Percentiles rank a stretch among this genome's conserved stretches.
Evolutionary conservation across 2,329 filamentous ascomycete genomes (phyloP).

Genomic region (Sporothrix globosa): DNA sequence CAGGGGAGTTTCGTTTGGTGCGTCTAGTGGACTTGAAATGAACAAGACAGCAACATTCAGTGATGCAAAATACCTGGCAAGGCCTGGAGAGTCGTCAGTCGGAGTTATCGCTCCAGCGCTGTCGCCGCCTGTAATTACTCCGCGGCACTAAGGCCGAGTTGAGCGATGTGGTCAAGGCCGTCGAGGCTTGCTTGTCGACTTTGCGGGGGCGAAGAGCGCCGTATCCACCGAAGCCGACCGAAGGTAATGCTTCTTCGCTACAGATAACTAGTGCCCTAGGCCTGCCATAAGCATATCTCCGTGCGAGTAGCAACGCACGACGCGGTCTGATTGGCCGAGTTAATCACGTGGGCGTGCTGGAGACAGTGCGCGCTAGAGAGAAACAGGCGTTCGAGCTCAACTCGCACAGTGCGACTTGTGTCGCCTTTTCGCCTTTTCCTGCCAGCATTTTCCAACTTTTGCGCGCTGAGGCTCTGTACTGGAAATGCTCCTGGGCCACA

Average conservation of each 20-base stretch:
- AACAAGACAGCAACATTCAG: background rate
- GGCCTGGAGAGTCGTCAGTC: conserved; percentile 11
- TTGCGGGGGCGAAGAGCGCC: conserved; percentile 13
- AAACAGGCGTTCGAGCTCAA: background rate
- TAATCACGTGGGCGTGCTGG: conserved; percentile 21
- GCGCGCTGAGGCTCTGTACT: background rate
- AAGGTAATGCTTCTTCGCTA: background rate
- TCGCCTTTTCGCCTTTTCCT: background rate
- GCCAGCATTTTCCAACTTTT: conserved; percentile 19
- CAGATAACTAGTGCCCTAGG: conserved; percentile 16
- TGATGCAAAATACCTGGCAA: no score
- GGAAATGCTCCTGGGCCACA: background rate
- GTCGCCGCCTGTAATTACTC: conserved; percentile 11
- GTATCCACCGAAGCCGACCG: conserved; percentile 20
- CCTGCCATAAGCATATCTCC: conserved; percentile 1
- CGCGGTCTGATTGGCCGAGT: conserved; percentile 18
- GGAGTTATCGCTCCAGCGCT: conserved; percentile 26
- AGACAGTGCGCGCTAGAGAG: background rate
- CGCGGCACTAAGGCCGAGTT: conserved; percentile 20
- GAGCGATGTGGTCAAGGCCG: conserved; percentile 2
- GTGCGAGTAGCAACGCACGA: background rate
- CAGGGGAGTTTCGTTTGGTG: background rate
- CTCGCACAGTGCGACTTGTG: background rate
- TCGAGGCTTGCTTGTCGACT: background rate
- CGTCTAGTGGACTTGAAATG: background rate